phyloP scores from a whole-genome alignment of 169 alveolate species.

The Cyclospora cayetanensis region DNA sequence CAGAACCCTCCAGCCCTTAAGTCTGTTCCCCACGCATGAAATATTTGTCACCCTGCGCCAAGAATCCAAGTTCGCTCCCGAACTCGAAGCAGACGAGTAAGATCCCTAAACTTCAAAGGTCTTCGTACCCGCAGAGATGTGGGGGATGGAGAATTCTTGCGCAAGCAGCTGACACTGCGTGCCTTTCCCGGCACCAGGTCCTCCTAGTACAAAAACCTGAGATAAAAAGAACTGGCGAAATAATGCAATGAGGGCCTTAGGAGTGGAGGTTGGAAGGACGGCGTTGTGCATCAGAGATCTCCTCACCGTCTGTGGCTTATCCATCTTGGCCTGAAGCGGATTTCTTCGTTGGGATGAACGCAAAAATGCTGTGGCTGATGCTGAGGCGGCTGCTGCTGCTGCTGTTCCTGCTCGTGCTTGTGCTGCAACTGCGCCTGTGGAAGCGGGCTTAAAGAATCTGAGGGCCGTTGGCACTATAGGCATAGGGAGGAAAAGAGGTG shows the following conservation, averaged over 20 bases:
- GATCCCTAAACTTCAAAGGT: not conserved
- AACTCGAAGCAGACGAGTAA: too few species aligned
- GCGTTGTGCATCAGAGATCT: not conserved
- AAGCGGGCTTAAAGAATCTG: not conserved
- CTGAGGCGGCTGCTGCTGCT: not conserved
- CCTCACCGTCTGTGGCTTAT: not conserved
- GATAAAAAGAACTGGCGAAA: not conserved
- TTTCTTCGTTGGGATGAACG: too few species aligned
- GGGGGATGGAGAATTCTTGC: conserved; percentile 80
- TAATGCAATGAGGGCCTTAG: not conserved
- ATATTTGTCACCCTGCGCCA: too few species aligned
- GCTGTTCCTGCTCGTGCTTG: not conserved
- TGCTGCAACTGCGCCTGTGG: not conserved
- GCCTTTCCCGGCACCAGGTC: conserved; percentile 91
- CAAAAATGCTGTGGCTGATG: not conserved
- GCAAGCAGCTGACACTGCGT: conserved; percentile 83
- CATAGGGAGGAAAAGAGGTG: not conserved
- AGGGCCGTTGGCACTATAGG: not conserved
- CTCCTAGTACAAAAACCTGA: conserved; percentile 83
- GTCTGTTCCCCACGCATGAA: too few species aligned
- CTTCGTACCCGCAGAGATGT: conserved; percentile 62
- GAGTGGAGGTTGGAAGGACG: not conserved
- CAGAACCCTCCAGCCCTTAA: too few species aligned
- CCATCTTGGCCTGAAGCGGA: not conserved
- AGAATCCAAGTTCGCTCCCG: too few species aligned